A percentile compares a stretch with the other conserved stretches of the same genome.
Evolutionary conservation across 192 early-diverging fungal genomes (phyloP).

Genomic region (Coemansia reversa): DNA sequence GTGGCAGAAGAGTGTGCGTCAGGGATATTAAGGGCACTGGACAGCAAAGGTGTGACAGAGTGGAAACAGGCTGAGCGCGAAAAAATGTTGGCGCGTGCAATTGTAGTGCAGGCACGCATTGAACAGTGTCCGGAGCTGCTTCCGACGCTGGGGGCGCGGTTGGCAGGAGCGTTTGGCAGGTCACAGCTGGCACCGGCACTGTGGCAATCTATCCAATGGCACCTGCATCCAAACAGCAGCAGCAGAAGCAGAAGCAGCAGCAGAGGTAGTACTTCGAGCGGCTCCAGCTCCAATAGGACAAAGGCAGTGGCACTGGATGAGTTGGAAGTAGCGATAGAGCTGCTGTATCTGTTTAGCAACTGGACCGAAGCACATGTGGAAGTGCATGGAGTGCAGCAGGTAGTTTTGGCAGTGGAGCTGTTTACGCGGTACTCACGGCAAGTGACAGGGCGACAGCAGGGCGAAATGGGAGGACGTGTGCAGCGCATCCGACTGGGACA

Average conservation of each 20-base stretch:
- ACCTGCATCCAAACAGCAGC: constrained; percentile 4
- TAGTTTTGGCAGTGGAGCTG: constrained; percentile 35
- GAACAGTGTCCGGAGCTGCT: constrained; percentile 9
- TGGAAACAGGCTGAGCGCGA: constrained; percentile 26
- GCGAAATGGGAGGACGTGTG: constrained; percentile 15
- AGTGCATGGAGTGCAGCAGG: constrained; percentile 16
- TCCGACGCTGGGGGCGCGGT: constrained; percentile 2
- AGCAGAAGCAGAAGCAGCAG: too few species aligned
- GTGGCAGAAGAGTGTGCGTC: constrained; percentile 8
- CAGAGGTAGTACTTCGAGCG: neutral
- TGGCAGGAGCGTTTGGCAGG: constrained; percentile 22
- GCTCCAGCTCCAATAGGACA: neutral
- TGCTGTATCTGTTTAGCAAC: constrained; percentile 32
- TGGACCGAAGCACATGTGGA: constrained; percentile 6
- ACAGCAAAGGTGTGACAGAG: neutral
- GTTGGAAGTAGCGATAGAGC: constrained; percentile 41
- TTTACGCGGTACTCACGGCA: constrained; percentile 26
- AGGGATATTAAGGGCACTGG: neutral
- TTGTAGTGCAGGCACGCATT: constrained; percentile 29
- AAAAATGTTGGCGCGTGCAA: constrained; percentile 28
- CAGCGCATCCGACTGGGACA: constrained; percentile 47
- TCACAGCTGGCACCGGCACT: constrained; percentile 23
- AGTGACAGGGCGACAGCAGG: neutral
- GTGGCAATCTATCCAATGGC: constrained; percentile 8
- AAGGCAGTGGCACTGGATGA: constrained; percentile 24